phyloP scores from a whole-genome alignment of 1,139 yeast genomes.

The Yamadazyma friedrichii region DNA sequence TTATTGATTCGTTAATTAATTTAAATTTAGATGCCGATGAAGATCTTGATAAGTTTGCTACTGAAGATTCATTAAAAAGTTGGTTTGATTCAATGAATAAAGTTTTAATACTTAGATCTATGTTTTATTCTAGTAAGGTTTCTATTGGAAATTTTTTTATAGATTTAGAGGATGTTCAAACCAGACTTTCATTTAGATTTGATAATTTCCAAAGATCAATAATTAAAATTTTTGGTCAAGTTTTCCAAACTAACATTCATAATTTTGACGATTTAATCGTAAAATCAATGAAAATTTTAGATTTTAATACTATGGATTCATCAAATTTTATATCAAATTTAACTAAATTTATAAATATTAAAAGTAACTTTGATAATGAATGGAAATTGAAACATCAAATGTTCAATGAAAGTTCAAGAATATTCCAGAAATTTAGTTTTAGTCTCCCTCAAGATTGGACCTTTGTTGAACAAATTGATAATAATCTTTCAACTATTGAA shows the following conservation, averaged over 20 bases:
- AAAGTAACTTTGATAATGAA: conserved; percentile 15
- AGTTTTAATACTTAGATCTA: conserved; percentile 41
- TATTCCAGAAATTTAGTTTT: conserved; percentile 26
- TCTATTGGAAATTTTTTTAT: conserved; percentile 44
- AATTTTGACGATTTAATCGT: conserved; percentile 7
- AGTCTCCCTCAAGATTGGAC: conserved; percentile 58
- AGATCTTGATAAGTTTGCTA: conserved; percentile 22
- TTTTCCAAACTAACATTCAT: conserved; percentile 15
- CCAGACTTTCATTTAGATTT: conserved; percentile 53
- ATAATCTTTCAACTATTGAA: conserved; percentile 43
- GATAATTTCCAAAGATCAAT: conserved; percentile 58
- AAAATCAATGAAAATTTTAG: conserved; percentile 4
- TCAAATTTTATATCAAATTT: conserved; percentile 11
- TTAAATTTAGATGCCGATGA: conserved; percentile 22
- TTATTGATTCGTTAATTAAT: conserved; percentile 62
- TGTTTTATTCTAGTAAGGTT: conserved; percentile 50
- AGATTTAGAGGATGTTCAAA: conserved; percentile 54
- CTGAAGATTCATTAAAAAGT: conserved; percentile 27
- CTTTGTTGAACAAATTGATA: conserved; percentile 62
- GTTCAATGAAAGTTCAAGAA: conserved; percentile 42
- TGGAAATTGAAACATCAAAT: conserved; percentile 28
- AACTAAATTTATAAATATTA: conserved; percentile 11
- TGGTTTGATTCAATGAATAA: conserved; percentile 54
- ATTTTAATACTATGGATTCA: conserved; percentile 15
- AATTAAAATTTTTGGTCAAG: conserved; percentile 34